Conservation (phyloP, 2,329 filamentous ascomycete species). For the Drechslerella coelobrocha region DNA sequence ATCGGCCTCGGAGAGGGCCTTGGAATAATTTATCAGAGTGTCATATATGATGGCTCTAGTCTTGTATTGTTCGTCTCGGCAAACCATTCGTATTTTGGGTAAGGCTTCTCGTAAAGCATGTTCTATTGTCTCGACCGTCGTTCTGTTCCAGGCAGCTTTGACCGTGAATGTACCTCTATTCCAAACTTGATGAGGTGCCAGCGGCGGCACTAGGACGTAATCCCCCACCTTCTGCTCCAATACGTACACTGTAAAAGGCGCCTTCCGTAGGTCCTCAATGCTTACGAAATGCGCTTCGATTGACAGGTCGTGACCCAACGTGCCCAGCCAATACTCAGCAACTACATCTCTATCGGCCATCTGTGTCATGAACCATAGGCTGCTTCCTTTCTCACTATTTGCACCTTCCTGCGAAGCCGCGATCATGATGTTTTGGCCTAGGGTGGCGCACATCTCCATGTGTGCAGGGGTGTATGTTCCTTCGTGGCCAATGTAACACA, state of each 20-base stretch:
- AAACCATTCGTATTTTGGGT: slow-evolving; percentile 86
- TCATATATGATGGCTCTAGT: slow-evolving; percentile 96
- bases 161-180: slow-evolving; percentile 94
- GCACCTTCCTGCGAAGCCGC: slow-evolving; percentile 77
- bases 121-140: slow-evolving; percentile 87
- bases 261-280: slow-evolving; percentile 92
- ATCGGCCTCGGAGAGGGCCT: slow-evolving; percentile 59
- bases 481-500: slow-evolving; percentile 98
- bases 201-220: slow-evolving; percentile 88
- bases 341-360: slow-evolving; percentile 89
- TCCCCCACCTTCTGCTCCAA: slow-evolving; percentile 90
- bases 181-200: slow-evolving; percentile 97
- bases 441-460: slow-evolving; percentile 93
- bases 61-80: slow-evolving; percentile 97
- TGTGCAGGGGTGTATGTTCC: slow-evolving; percentile 96
- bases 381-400: slow-evolving; percentile 83
- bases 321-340: slow-evolving; percentile 90
- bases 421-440: slow-evolving; percentile 99
- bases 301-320: slow-evolving; percentile 93
- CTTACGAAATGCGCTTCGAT: slow-evolving; percentile 97
- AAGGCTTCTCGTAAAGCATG: slow-evolving; percentile 85
- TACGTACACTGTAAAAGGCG: slow-evolving; percentile 89
- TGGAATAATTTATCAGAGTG: slow-evolving; percentile 78
- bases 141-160: slow-evolving; percentile 98
- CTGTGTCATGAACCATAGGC: slow-evolving; percentile 99